phyloP scores from a whole-genome alignment of 2,329 filamentous ascomycete species.

The Pleoardoris graminearum region DNA sequence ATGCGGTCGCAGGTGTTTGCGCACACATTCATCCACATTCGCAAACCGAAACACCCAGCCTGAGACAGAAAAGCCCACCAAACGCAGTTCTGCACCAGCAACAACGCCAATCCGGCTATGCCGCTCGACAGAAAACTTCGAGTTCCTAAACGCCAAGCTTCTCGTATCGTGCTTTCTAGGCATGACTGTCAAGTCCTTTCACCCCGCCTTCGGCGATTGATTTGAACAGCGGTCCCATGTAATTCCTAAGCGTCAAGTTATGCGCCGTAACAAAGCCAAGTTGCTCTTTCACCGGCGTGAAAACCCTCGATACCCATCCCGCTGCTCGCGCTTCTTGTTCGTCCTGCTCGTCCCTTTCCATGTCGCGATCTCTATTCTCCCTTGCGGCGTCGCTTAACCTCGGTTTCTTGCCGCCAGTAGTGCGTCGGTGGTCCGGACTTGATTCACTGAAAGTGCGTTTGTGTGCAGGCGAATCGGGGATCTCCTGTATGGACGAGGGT shows the following conservation, averaged over 20 bases:
- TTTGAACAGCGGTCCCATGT: constrained; percentile 43
- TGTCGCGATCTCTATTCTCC: constrained; percentile 31
- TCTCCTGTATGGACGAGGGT: constrained; percentile 25
- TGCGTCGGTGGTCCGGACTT: constrained; percentile 30
- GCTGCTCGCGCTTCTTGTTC: constrained; percentile 56
- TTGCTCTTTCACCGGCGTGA: constrained; percentile 66
- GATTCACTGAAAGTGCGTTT: constrained; percentile 38
- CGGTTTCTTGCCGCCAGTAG: constrained; percentile 50
- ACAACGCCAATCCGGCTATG: constrained; percentile 3
- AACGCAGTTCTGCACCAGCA: background rate
- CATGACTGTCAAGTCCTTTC: background rate
- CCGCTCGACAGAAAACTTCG: background rate
- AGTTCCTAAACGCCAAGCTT: background rate
- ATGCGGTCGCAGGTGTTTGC: background rate
- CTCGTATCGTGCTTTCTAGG: background rate
- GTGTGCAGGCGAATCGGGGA: constrained; percentile 34
- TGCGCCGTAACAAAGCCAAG: constrained; percentile 72
- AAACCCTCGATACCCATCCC: constrained; percentile 69
- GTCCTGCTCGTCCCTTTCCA: constrained; percentile 47
- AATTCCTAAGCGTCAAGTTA: constrained; percentile 55
- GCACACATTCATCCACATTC: background rate
- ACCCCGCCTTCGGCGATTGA: constrained; percentile 40
- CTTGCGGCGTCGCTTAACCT: constrained; percentile 37
- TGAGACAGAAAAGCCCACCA: background rate
- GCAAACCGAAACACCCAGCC: background rate